These are phyloP conservation scores for Aureoboletus auriporus DNA, from an alignment of 768 basidiomycete genomes.

Conservation along the genomic window DNA sequence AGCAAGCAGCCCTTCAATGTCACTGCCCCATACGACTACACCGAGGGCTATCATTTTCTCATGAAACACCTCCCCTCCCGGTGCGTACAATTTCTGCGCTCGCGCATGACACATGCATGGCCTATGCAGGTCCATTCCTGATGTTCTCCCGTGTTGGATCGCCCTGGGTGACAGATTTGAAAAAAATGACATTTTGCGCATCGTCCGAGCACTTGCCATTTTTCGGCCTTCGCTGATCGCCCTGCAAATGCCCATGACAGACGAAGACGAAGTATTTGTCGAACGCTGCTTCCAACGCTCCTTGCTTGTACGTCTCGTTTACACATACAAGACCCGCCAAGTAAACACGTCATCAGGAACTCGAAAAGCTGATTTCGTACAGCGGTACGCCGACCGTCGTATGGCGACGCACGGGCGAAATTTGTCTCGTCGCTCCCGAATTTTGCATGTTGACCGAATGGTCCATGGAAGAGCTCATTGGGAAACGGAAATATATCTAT, in stretches of 20 bases:
- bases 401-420: constrained; percentile 97
- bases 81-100: constrained; percentile 49
- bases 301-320: constrained; percentile 57
- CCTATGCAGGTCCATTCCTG: constrained; percentile 34
- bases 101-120: constrained; percentile 37
- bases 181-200: constrained; percentile 91
- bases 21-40: constrained; percentile 86
- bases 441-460: constrained; percentile 94
- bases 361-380: constrained; percentile 95
- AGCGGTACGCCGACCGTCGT: constrained; percentile 97
- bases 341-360: constrained; percentile 54
- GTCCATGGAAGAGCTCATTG: constrained; percentile 77
- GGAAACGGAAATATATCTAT: constrained; percentile 45
- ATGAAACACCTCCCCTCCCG: constrained; percentile 89
- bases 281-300: constrained; percentile 95
- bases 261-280: constrained; percentile 95
- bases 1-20: constrained; percentile 49
- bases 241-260: constrained; percentile 93
- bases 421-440: constrained; percentile 94
- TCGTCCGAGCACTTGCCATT: constrained; percentile 91
- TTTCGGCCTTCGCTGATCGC: constrained; percentile 97
- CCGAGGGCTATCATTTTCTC: constrained; percentile 92
- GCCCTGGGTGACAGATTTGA: constrained; percentile 65
- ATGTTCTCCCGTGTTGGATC: constrained; percentile 32
- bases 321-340: not conserved